Base-by-base conservation (phyloP, 129 eudicot species). In the Sambucus nigra region DNA sequence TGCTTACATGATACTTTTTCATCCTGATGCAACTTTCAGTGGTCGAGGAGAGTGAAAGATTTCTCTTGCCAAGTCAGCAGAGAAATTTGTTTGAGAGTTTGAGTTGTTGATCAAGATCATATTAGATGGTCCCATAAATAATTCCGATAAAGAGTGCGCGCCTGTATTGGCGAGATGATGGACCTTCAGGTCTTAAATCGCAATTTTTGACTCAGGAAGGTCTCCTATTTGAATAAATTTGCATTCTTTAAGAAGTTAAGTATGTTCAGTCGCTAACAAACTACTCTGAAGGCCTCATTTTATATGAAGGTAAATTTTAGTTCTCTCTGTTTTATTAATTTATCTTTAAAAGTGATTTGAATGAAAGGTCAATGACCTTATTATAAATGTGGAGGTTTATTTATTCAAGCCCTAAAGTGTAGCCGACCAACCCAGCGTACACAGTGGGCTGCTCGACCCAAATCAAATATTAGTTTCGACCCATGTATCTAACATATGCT, bases 201-300 rank as follows among this genome's bases (percentile, higher is more conserved):
- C 63, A 25, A 76, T 67, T 51, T 92, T 86, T 77, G 99, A 92
- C 80, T 73, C 79, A 15, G 84, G 96, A 46, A 86, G 99, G 99
- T 92, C 22, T 76, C 92, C 25, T 92, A 80, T 61, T 54, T 92
- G 76, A 82, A 77, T 71, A 78, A 83, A 53, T 86, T 92, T 75
- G 96, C 80, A 57, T 82, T 86, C 29, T 92, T 96, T 96, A 86
- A 92, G 69, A n/a, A n/a, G 91, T 75, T 10, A 92, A 92, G 68
- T 94, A 92, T 75, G 99, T 88, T 4, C 82, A 70, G 65, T 69
- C 94, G 9, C 67, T 92, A 28, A n/a, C n/a, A n/a, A n/a, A n/a
- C n/a, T n/a, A n/a, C n/a, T n/a, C n/a, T n/a, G n/a, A n/a, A n/a
- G n/a, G n/a, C n/a, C n/a, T n/a, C n/a, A n/a, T n/a, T n/a, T n/a